Evolutionary conservation across 2,329 filamentous ascomycete species (phyloP).

Genomic region (Capronia americana): DNA sequence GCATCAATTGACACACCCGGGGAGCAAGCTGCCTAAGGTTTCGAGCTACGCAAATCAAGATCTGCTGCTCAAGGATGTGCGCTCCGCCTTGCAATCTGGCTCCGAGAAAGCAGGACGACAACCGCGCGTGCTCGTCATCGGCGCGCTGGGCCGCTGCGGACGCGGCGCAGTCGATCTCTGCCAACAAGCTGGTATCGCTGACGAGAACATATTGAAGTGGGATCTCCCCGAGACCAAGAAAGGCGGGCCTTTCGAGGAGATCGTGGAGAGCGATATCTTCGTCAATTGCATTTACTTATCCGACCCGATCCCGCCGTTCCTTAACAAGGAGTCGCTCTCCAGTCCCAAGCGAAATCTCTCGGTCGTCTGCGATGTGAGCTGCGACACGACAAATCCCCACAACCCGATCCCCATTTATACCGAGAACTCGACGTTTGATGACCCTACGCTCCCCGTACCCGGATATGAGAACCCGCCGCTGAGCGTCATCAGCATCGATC

Average conservation of each 20-base stretch:
- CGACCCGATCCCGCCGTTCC: slow-evolving; percentile 79
- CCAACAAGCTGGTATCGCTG: slow-evolving; percentile 73
- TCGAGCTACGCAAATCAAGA: slow-evolving; percentile 74
- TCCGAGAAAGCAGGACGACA: slow-evolving; percentile 69
- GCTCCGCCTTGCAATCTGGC: slow-evolving; percentile 71
- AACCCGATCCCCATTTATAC: slow-evolving; percentile 74
- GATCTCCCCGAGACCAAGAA: slow-evolving; percentile 81
- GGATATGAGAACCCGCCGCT: slow-evolving; percentile 66
- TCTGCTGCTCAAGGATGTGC: slow-evolving; percentile 74
- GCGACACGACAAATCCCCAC: slow-evolving; percentile 54
- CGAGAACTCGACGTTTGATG: slow-evolving; percentile 83
- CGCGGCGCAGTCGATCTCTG: slow-evolving; percentile 83
- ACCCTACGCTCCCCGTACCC: slow-evolving; percentile 80
- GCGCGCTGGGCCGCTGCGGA: slow-evolving; percentile 76
- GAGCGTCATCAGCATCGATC: slow-evolving; percentile 86
- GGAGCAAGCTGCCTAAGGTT: slow-evolving; percentile 69
- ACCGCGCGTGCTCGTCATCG: slow-evolving; percentile 82
- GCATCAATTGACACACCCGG: slow-evolving; percentile 71
- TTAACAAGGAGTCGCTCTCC: slow-evolving; percentile 73
- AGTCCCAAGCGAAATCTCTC: slow-evolving; percentile 73
- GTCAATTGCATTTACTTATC: slow-evolving; percentile 90
- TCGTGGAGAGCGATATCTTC: slow-evolving; percentile 75
- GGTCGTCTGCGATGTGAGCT: slow-evolving; percentile 76
- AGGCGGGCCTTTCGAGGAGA: slow-evolving; percentile 79
- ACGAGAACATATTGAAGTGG: slow-evolving; percentile 72